These are phyloP conservation scores for Leucocoprinus gongylophorus DNA, from an alignment of 1,284 basidiomycete species.

Conservation along the genomic window DNA sequence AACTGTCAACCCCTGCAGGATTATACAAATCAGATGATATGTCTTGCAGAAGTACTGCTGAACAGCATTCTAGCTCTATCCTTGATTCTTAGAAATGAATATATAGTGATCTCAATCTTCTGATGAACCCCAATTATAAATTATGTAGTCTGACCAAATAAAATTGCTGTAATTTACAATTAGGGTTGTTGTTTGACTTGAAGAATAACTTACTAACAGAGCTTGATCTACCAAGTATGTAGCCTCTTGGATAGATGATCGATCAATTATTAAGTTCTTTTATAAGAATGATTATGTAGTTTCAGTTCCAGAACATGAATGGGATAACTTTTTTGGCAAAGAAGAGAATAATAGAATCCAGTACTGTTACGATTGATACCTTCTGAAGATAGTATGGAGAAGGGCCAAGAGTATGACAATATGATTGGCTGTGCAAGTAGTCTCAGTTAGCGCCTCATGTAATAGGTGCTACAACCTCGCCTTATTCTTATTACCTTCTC, in stretches of 20 bases:
- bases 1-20: not conserved
- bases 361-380: too few relatives aligned
- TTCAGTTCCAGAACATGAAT: slow-evolving; percentile 15
- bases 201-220: slow-evolving; percentile 16
- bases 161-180: not conserved
- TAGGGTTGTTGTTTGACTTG: too few relatives aligned
- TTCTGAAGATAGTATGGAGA: too few relatives aligned
- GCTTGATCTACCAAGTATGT: slow-evolving; percentile 19
- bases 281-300: slow-evolving; percentile 19
- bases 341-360: slow-evolving; percentile 12
- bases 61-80: slow-evolving; percentile 17
- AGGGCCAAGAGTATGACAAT: too few relatives aligned
- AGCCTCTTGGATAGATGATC: slow-evolving; percentile 17
- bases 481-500: too few relatives aligned
- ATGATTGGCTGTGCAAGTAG: too few relatives aligned
- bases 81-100: slow-evolving; percentile 1
- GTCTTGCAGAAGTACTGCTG: slow-evolving; percentile 17
- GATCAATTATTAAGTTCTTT: slow-evolving; percentile 14
- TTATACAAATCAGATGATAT: too few relatives aligned
- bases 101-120: slow-evolving; percentile 20
- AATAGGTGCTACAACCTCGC: too few relatives aligned
- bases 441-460: too few relatives aligned
- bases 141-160: slow-evolving; percentile 11
- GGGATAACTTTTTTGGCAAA: not conserved
- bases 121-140: slow-evolving; percentile 21